Conservation (phyloP, 768 basidiomycete species). For the Astraeus odoratus region DNA sequence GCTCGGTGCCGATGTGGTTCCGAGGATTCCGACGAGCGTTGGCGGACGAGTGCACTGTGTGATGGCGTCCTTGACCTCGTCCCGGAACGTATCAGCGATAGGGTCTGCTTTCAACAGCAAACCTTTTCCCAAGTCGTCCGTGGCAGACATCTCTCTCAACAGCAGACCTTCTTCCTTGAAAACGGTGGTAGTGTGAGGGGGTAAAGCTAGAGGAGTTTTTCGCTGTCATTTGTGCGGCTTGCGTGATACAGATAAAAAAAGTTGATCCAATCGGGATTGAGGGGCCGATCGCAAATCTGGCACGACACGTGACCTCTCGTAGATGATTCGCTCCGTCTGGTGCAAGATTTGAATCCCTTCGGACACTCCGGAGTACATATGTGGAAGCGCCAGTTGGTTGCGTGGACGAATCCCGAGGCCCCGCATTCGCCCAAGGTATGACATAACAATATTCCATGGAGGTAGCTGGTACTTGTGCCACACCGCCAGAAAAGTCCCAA, state of each 20-base stretch:
- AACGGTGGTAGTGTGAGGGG: not conserved
- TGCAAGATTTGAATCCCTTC: too few relatives aligned
- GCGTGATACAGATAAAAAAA: slow-evolving; percentile 3
- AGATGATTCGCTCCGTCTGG: too few relatives aligned
- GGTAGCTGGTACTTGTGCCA: too few relatives aligned
- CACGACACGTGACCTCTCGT: not conserved
- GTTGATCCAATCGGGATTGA: not conserved
- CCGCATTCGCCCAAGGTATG: too few relatives aligned
- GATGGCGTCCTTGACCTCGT: slow-evolving; percentile 54
- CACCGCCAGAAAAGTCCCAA: too few relatives aligned
- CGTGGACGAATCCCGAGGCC: too few relatives aligned
- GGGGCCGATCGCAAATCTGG: slow-evolving; percentile 3
- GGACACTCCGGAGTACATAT: too few relatives aligned
- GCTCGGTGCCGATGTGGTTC: slow-evolving; percentile 76
- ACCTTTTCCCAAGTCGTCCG: slow-evolving; percentile 48
- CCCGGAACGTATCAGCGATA: slow-evolving; percentile 63
- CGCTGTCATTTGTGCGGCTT: not conserved
- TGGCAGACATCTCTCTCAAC: slow-evolving; percentile 23
- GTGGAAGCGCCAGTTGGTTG: too few relatives aligned
- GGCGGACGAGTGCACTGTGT: slow-evolving; percentile 38
- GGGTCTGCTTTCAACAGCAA: slow-evolving; percentile 73
- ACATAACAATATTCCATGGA: too few relatives aligned
- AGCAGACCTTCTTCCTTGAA: not conserved
- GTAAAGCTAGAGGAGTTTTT: not conserved
- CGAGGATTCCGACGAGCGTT: slow-evolving; percentile 86